Evolutionary conservation across 2,329 filamentous ascomycete genomes (phyloP), one percentile per base, ranked within the genome.

Genomic region (Fusarium tanahbumbuense): DNA sequence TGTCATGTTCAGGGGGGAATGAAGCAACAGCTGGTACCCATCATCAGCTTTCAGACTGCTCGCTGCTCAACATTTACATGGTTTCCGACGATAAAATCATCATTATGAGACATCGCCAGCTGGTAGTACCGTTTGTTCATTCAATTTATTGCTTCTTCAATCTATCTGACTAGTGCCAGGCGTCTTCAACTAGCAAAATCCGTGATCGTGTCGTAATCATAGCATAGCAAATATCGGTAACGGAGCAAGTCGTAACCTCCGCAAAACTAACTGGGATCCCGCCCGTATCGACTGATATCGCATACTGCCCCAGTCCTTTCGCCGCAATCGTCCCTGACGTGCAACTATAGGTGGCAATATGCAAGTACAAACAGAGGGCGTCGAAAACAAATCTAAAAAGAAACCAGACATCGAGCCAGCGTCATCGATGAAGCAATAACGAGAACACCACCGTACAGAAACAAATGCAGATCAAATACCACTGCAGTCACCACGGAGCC

Each of bases 1-100:
- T 10, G 63, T 82, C 63, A 81, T 82, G 80, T 79, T 80, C 42
- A 75, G 77, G 50, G 78, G 79, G 57, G 81, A 72, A 56, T 68
- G 32, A 58, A 59, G 42, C 40, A 50, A 34, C 47, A 28, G n/a
- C 37, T 23, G 22, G n/a, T 34, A 13, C 22, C 16, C 25, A 34
- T 44, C 55, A 27, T n/a, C 34, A 40, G 16, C 42, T 27, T 28
- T 23, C 47, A 23, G 16, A 34, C 16, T 32, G 37, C 12, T 25
- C 23, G 23, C n/a, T 20, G 7, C 18, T 12, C 11, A 37, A 25
- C 18, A 25, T 15, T 34, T 16, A 55, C 23, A 30, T n/a, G 16
- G 52, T 34, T 16, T 52, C 44, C 48, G 50, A 37, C 9, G 13
- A n/a, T 8, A 32, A 42, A 30, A 18, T 6, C 8, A 25, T 11